Conservation (phyloP, 495 filamentous ascomycete genomes). For the Stereocaulon alpinum region DNA sequence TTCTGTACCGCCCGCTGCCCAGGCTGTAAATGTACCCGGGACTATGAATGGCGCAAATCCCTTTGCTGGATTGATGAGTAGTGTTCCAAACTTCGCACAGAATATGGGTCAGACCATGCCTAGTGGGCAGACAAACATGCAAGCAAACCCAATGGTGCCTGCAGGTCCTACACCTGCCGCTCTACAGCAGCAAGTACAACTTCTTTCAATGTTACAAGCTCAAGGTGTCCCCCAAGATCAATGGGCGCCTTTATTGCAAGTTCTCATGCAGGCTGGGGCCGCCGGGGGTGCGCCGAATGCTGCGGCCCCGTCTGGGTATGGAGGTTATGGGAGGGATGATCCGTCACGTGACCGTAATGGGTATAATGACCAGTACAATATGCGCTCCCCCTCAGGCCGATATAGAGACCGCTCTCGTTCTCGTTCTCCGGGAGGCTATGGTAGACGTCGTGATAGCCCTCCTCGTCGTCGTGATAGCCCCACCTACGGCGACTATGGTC, state of each 20-base stretch:
- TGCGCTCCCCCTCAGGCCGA: slow-evolving; percentile 46
- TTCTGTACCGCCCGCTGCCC: slow-evolving; percentile 33
- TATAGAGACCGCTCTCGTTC: slow-evolving; percentile 56
- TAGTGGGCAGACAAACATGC: slow-evolving; percentile 20
- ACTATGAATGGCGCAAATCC: slow-evolving; percentile 41
- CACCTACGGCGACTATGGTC: slow-evolving; percentile 51
- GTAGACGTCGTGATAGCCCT: slow-evolving; percentile 52
- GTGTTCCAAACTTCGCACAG: slow-evolving; percentile 25
- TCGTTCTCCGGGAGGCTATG: slow-evolving; percentile 60
- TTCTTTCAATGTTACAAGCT: slow-evolving; percentile 47
- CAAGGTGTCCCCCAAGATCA: slow-evolving; percentile 53
- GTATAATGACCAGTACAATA: slow-evolving; percentile 39
- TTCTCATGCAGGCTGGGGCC: slow-evolving; percentile 30
- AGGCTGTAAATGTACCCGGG: slow-evolving; percentile 54
- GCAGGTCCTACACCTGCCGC: slow-evolving; percentile 27
- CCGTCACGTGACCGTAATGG: slow-evolving; percentile 53
- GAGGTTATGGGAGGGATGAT: slow-evolving; percentile 29
- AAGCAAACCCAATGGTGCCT: slow-evolving; percentile 25
- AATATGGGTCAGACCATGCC: slow-evolving; percentile 12
- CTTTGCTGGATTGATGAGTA: slow-evolving; percentile 34
- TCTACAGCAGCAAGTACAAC: slow-evolving; percentile 55
- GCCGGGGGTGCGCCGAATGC: slow-evolving; percentile 24
- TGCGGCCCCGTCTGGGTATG: slow-evolving; percentile 27
- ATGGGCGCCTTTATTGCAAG: slow-evolving; percentile 44
- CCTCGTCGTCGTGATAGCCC: slow-evolving; percentile 58